Base-by-base conservation (phyloP, 768 basidiomycete species). In the Boletus rubescentipes region DNA sequence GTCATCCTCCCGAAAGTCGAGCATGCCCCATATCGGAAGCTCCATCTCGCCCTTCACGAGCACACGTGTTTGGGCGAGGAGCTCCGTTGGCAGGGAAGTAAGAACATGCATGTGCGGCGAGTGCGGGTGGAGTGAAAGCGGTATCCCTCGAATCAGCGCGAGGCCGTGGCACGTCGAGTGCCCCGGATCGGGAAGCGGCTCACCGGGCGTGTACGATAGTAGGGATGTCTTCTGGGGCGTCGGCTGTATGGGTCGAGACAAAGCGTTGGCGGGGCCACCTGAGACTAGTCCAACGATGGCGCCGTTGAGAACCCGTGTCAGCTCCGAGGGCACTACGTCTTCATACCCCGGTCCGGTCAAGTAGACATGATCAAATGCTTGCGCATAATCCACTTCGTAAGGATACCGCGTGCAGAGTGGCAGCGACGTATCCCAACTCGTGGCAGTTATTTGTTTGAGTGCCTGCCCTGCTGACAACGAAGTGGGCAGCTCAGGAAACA, bases 11-110 rank as follows among this genome's bases (percentile, higher is more conserved):
- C 75, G 70, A 67, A 84, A 87, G 67, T 95, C 93, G 46, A 97
- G 73, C 86, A 93, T 83, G 0, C 88, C 93, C 84, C 88, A 89
- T 1, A 93, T 74, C 0, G 94, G 94, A 0, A 97, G 71, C 68
- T 95, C 93, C 62, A 94, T 75, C 65, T 93, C 92, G 9, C 94
- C 94, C 68, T 90, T 93, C 42, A 96, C 84, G 4, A 96, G 57
- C 3, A 48, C 20, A 2, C 64, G 62, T 1, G 67, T 50, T 18
- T 53, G 61, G 0, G 63, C 57, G 3, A 96, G 75, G 1, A 77
- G 38, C 0, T 64, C 49, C 0, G 79, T 70, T 0, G 86, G 83
- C 1, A 93, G 55, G 0, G 95, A 92, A 0, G 94, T 93, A 34
- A 97, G 73, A n/a, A 97, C 60, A 32, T 96, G 93, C 34, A 95